Base-by-base conservation (phyloP, 2,329 filamentous ascomycete genomes). In the Blumeria hordei region DNA sequence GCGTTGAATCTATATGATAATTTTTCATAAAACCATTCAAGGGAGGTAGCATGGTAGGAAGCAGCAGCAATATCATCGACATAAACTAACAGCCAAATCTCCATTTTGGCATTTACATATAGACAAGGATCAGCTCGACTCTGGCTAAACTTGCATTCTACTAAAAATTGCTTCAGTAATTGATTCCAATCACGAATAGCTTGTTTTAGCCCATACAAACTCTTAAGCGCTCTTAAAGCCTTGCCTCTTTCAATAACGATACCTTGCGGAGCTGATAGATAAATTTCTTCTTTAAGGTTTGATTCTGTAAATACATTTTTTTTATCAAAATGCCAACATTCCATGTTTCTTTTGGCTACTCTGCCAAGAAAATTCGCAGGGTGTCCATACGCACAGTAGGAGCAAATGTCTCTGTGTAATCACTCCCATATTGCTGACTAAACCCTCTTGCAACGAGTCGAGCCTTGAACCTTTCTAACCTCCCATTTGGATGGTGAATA, bases 171-270 rank as follows among this genome's bases (percentile, higher is more conserved):
- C 11, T 16, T 8, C 21, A 55, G 45, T 12, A 51, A 21, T 36
- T 5, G 28, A 33, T 55, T 55, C 34, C 35, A 54, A 6, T 54
- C 53, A 11, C 53, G 39, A 7, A 5, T 10, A 2, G 53, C 36
- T 45, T 54, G 43, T 21, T 55, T 55, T 21, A 55, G 18, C 12
- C 16, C 33, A 32, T 55, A 55, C 18, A 44, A 44, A n/a, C 41
- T 44, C 18, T 16, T 44, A 44, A 44, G 41, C 18, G 41, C 41
- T 16, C 18, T 44, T n/a, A n/a, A n/a, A n/a, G n/a, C n/a, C n/a
- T n/a, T n/a, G n/a, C n/a, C n/a, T n/a, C n/a, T n/a, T n/a, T n/a
- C n/a, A n/a, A n/a, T n/a, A n/a, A n/a, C n/a, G n/a, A n/a, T n/a
- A n/a, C n/a, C n/a, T n/a, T n/a, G 7, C n/a, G 41, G 41, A 9